phyloP scores from a whole-genome alignment of 2,329 filamentous ascomycete species.

The Fusarium cicatricum region DNA sequence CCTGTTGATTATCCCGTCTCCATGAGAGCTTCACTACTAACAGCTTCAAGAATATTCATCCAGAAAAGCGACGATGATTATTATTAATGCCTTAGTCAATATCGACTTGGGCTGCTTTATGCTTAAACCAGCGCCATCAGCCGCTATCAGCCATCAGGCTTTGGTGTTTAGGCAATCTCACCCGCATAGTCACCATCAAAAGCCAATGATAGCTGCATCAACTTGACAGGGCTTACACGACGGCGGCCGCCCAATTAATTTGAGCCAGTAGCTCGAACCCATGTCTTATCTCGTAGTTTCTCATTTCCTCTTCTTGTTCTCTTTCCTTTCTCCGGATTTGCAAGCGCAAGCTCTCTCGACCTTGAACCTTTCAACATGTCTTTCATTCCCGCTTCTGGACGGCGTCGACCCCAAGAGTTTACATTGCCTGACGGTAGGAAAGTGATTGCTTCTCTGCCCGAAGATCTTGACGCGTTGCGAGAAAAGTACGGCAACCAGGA shows the following conservation, averaged over 20 bases:
- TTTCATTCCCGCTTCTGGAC: conserved; percentile 30
- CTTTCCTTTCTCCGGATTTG: not conserved
- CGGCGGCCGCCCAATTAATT: conserved; percentile 29
- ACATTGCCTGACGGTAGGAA: conserved; percentile 62
- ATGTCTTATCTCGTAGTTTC: conserved; percentile 25
- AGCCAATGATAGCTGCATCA: conserved; percentile 35
- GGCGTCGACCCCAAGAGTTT: conserved; percentile 59
- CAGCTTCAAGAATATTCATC: not conserved
- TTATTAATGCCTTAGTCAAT: not conserved
- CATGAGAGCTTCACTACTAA: not conserved
- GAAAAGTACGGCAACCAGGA: conserved; percentile 50
- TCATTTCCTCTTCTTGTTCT: conserved; percentile 16
- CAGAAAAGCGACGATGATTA: not conserved
- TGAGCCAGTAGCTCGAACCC: conserved; percentile 7
- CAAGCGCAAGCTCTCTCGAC: not conserved
- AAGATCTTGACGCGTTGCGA: conserved; percentile 60
- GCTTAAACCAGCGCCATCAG: conserved; percentile 4
- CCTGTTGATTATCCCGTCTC: no score
- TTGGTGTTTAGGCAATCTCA: conserved; percentile 16
- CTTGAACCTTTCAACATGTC: conserved; percentile 26
- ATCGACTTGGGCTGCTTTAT: not conserved
- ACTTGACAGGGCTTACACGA: conserved; percentile 27
- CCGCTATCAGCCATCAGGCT: conserved; percentile 6
- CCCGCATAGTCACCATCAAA: conserved; percentile 20
- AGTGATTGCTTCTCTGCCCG: conserved; percentile 65